Base-by-base conservation (phyloP, 2,329 filamentous ascomycete genomes). In the Paecilomyces sp. region DNA sequence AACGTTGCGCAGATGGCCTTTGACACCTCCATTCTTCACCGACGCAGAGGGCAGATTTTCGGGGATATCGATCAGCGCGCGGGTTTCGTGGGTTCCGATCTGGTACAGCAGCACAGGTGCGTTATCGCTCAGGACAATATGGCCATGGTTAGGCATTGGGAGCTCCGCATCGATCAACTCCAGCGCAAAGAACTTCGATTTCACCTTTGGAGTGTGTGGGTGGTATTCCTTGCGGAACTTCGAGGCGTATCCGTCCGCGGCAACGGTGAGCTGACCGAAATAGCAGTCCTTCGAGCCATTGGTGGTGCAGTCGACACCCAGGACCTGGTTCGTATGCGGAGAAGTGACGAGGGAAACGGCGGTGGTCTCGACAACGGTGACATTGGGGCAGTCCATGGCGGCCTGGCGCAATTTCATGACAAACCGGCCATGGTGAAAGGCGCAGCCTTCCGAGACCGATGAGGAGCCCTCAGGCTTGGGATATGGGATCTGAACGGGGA, bases 361-460 rank as follows among this genome's bases (percentile, higher is more conserved):
- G 65, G 92, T 93, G 12, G 91, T 94, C 79, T 99, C 94, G 65
- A 97, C 83, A 31, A 97, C 85, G 24, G 89, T 92, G 67, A 99
- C 91, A 72, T 97, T 96, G 63, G 87, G 81, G 70, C 92, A 88
- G 18, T 77, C 81, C 70, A 86, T 77, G 60, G 92, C 94, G 28
- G 90, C 88, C 67, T 83, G 82, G 61, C 94, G 86, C 65, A 99
- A 79, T 71, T 90, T 87, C 76, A 83, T 85, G 68, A 99, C 91
- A 77, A 99, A 97, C 66, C 91, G 86, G 54, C 94, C 94, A 77
- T 99, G 94, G 79, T 99, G 94, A 74, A 99, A 99, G 54, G 85
- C 85, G 63, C 89, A 81, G 47, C 94, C 94, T 70, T 91, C 83
- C 1, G 89, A 87, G 63, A 81, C 80, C 61, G 71, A 68, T 24